Percentiles rank a stretch among this genome's conserved stretches.
Evolutionary conservation across 2,329 filamentous ascomycete genomes (phyloP).

Genomic region (Rasamsonia emersonii): DNA sequence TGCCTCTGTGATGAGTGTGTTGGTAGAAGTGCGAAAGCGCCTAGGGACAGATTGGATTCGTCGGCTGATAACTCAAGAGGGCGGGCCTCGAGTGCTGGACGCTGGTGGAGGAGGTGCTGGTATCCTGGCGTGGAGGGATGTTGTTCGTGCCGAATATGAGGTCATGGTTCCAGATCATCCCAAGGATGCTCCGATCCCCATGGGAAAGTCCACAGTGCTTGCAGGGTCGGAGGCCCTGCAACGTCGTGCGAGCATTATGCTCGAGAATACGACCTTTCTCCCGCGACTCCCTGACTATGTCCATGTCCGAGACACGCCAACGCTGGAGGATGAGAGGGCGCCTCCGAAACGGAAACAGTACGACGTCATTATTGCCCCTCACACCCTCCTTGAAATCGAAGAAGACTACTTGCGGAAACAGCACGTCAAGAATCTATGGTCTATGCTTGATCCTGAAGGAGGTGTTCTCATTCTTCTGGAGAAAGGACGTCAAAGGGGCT

Average conservation of each 20-base stretch:
- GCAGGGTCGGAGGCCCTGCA: constrained; percentile 67
- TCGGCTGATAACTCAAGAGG: constrained; percentile 45
- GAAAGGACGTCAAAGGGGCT: constrained; percentile 83
- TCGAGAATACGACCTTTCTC: constrained; percentile 86
- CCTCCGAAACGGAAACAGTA: constrained; percentile 64
- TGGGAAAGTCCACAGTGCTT: constrained; percentile 71
- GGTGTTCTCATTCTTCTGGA: constrained; percentile 82
- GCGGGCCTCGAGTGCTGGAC: constrained; percentile 51
- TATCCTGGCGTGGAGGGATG: constrained; percentile 56
- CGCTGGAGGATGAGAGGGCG: constrained; percentile 48
- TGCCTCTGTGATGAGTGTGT: constrained; percentile 46
- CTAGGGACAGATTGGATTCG: constrained; percentile 53
- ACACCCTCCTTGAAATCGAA: constrained; percentile 67
- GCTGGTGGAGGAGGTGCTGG: constrained; percentile 55
- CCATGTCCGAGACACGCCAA: constrained; percentile 49
- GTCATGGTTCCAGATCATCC: constrained; percentile 45
- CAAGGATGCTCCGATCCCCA: constrained; percentile 31
- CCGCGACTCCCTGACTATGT: constrained; percentile 84
- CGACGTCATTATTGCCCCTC: constrained; percentile 83
- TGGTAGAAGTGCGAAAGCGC: constrained; percentile 53
- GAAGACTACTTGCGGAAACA: constrained; percentile 70
- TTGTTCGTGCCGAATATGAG: constrained; percentile 75
- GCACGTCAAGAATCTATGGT: constrained; percentile 83
- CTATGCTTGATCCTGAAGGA: constrained; percentile 69
- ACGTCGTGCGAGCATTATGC: constrained; percentile 62